phyloP scores from a whole-genome alignment of 2,329 filamentous ascomycete species.

The Monilinia fructicola region DNA sequence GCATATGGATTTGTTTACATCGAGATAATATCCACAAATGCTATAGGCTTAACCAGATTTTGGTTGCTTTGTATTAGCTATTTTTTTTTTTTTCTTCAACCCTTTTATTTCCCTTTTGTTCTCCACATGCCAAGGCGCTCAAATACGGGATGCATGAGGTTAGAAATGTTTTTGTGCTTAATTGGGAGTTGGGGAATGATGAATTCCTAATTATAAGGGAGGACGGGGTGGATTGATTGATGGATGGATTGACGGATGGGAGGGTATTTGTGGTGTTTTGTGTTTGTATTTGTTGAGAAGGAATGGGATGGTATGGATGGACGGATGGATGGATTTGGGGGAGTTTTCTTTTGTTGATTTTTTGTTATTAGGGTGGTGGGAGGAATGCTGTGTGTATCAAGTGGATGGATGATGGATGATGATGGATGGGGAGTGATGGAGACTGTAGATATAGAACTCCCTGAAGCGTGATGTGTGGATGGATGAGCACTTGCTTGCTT shows the following conservation, averaged over 20 bases:
- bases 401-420: neutral
- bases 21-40: constrained; percentile 16
- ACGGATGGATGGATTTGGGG: constrained; percentile 3
- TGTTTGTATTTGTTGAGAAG: constrained; percentile 4
- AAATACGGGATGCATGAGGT: constrained; percentile 7
- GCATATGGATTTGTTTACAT: constrained; percentile 17
- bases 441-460: constrained; percentile 6
- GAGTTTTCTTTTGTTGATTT: constrained; percentile 9
- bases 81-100: neutral
- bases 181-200: constrained; percentile 3
- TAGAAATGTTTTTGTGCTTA: constrained; percentile 19
- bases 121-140: constrained; percentile 10
- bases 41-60: constrained; percentile 24
- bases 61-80: constrained; percentile 25
- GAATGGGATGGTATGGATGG: neutral
- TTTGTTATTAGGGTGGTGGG: neutral
- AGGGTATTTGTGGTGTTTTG: constrained; percentile 4
- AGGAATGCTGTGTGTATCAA: neutral
- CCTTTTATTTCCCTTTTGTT: constrained; percentile 13
- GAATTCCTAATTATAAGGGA: constrained; percentile 3
- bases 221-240: constrained; percentile 12
- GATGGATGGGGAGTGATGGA: neutral
- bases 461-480: constrained; percentile 4
- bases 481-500: constrained; percentile 6
- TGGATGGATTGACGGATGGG: constrained; percentile 6